Evolutionary conservation across 1,139 yeast genomes (phyloP).

Genomic region (Blastobotrys persicus): DNA sequence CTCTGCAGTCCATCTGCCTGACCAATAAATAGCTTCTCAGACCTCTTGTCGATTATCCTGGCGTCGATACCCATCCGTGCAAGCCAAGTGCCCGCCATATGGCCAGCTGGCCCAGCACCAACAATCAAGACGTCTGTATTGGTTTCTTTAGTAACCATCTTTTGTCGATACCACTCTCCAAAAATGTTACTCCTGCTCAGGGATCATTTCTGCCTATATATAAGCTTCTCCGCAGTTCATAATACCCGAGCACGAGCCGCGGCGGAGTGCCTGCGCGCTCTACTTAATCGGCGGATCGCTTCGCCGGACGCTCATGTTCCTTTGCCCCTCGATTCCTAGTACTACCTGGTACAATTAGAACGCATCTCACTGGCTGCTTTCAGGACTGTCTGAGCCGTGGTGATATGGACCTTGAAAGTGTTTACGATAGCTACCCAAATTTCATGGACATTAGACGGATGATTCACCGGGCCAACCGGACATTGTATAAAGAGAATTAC

Average conservation of each 20-base stretch:
- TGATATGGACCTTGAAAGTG: no score
- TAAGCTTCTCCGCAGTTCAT: neutral
- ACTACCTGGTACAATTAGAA: no score
- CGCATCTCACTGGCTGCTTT: no score
- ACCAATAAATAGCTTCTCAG: conserved; percentile 36
- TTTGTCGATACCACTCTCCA: neutral
- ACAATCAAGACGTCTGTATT: conserved; percentile 40
- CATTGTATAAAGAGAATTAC: no score
- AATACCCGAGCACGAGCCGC: neutral
- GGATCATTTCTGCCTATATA: neutral
- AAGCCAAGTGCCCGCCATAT: conserved; percentile 37
- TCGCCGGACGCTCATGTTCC: no score
- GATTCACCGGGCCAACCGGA: no score
- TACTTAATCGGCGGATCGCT: neutral
- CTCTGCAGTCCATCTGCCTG: conserved; percentile 42
- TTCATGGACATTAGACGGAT: no score
- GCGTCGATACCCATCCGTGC: conserved; percentile 37
- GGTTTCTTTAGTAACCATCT: conserved; percentile 24
- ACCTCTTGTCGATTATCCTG: conserved; percentile 39
- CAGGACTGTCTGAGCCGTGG: no score
- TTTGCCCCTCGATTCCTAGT: no score
- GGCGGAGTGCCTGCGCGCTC: neutral
- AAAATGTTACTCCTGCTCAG: neutral
- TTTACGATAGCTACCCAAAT: no score
- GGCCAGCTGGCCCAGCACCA: conserved; percentile 44